Base-by-base conservation (phyloP, 2,329 filamentous ascomycete species). In the Talaromyces amestolkiae region DNA sequence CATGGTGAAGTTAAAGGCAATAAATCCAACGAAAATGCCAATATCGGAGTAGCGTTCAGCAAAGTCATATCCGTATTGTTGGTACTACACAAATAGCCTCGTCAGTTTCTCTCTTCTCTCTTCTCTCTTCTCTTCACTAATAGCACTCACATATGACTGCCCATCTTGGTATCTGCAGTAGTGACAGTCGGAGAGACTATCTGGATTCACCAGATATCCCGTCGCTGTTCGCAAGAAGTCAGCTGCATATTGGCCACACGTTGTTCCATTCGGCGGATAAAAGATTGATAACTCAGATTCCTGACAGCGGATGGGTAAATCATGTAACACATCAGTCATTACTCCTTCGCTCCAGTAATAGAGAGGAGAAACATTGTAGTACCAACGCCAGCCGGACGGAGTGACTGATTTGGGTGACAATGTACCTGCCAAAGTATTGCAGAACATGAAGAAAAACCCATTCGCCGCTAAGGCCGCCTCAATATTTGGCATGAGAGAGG, bases 381-480 rank as follows among this genome's bases (percentile, higher is more conserved):
- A 83, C 91, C 90, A 94, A 43, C 87, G 84, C 89, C 90, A 94
- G 78, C 91, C 92, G 8, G 78, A 80, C 2, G 90, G 88, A 77
- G 94, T 94, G 75, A 90, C 87, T 0, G 88, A 85, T 35, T 87
- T 85, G 0, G 91, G 89, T 54, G 94, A 91, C 0, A 91, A 90
- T 68, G 94, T 91, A 77, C 92, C 92, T 72, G 90, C 93, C 85
- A 95, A 94, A 49, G 94, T 85, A 1, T 89, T 85, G 71, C 94
- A 92, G 66, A 89, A 87, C 76, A 93, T 90, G 78, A 92, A 89
- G 75, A 94, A 80, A 77, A 92, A 90, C 0, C 92, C 91, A 70
- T 94, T 92, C 67, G 91, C 85, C 70, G 93, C 86, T n/a, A 88
- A 86, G 0, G 90, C 87, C 70, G 93, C 90, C 76, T 91, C 91